Base-by-base conservation (phyloP, 768 basidiomycete genomes). In the Sporobolomyces phaffii region DNA sequence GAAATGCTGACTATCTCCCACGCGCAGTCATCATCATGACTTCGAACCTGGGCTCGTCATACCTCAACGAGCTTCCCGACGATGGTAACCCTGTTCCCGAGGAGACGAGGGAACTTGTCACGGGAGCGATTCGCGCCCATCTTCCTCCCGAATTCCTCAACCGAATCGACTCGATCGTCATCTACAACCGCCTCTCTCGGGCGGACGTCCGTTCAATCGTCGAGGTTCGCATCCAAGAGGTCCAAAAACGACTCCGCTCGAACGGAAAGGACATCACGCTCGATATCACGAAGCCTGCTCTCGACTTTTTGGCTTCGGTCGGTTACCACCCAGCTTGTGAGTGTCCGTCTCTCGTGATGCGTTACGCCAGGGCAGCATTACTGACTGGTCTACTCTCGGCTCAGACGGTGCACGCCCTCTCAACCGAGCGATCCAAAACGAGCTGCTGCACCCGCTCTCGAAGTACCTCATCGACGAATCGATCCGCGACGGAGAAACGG, bases 371-470 rank as follows among this genome's bases (percentile, higher is more conserved):
- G 17, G 41, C 17, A 7, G 51, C n/a, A n/a, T 18, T 18, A 62
- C 43, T 53, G 48, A 61, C n/a, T n/a, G 14, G 1, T 8, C 14
- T 29, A 17, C 22, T 22, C 45, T 44, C 4, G 24, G 11, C n/a
- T 29, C 28, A 63, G 62, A 94, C 75, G 92, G 94, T 70, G 94
- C 93, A 62, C 85, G 94, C 45, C 96, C 94, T 1, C 83, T 97
- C 69, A 90, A 90, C 75, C 84, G 92, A 38, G 84, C 89, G 6
- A 93, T 99, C 72, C 93, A 96, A 78, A 86, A 83, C 73, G 91
- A 97, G 74, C 82, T 99, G 40, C 82, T 98, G 74, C 93, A 96
- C 76, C 94, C 93, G 17, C 80, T 98, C 41, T 90, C 90, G 20
- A 80, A 87, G 62, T 82, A 88, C 81, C 82, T 98, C 47, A 84